Percentiles rank a stretch among this genome's conserved stretches.
Evolutionary conservation across 352 stramenopile genomes (phyloP).

Genomic region (Pythium sp.): DNA sequence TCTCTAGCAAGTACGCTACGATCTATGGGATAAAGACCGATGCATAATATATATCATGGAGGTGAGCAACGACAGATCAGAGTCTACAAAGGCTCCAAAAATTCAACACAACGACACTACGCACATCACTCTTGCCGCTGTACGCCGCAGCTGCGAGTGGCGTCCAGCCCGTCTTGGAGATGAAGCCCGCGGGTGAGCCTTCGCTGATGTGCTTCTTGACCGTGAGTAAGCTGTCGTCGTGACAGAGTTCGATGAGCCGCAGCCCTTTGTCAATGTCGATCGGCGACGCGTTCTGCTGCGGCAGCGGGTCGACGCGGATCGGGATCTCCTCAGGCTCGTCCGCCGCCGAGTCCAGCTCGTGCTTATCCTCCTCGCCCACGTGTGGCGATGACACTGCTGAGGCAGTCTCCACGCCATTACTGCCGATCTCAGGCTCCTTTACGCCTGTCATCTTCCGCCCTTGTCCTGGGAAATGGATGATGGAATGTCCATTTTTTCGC

Average conservation of each 20-base stretch:
- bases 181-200: slow-evolving; percentile 57
- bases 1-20: slow-evolving; percentile 63
- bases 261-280: slow-evolving; percentile 52
- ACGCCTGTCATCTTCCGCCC: slow-evolving; percentile 1
- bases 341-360: slow-evolving; percentile 19
- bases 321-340: slow-evolving; percentile 42
- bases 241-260: slow-evolving; percentile 63
- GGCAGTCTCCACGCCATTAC: background rate
- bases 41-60: background rate
- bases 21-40: slow-evolving; percentile 23
- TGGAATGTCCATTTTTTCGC: background rate
- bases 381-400: background rate
- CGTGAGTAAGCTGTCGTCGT: slow-evolving; percentile 33
- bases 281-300: slow-evolving; percentile 48
- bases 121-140: slow-evolving; percentile 59
- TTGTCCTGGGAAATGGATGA: background rate
- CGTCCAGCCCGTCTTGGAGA: slow-evolving; percentile 79
- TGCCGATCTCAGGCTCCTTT: slow-evolving; percentile 7
- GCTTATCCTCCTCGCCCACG: background rate
- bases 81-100: background rate
- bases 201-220: slow-evolving; percentile 44
- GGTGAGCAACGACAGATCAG: too few relatives aligned
- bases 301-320: slow-evolving; percentile 54
- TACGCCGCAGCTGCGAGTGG: slow-evolving; percentile 64
- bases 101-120: background rate